phyloP scores from a whole-genome alignment of 148 eudicot species.

The Tetragonia tetragonoides region DNA sequence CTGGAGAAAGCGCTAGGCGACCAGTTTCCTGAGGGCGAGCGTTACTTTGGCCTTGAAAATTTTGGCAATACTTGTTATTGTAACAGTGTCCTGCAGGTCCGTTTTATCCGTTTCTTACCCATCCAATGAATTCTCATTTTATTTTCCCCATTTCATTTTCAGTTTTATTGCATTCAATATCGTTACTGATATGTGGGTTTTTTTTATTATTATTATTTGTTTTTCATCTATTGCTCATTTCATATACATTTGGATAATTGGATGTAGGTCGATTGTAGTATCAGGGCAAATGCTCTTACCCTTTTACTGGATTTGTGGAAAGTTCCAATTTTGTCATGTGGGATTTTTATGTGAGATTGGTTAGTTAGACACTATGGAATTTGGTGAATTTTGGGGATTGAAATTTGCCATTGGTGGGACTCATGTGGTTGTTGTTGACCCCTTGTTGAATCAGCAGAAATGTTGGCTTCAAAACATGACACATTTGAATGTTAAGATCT shows the following conservation, averaged over 20 bases:
- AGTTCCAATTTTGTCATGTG: slow-evolving; percentile 1
- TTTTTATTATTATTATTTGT: too few species aligned
- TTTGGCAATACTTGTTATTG: slow-evolving; percentile 92
- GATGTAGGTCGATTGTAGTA: not conserved
- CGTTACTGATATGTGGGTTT: not conserved
- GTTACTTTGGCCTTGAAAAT: slow-evolving; percentile 81
- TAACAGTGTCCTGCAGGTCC: slow-evolving; percentile 79
- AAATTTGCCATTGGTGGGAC: not conserved
- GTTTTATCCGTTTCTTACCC: not conserved
- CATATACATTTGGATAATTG: not conserved
- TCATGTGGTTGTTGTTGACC: not conserved
- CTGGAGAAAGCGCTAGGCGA: slow-evolving; percentile 91
- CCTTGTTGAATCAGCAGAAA: too few species aligned
- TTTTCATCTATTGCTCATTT: too few species aligned
- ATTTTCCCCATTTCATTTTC: not conserved
- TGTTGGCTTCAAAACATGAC: too few species aligned
- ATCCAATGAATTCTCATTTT: not conserved
- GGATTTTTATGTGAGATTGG: not conserved
- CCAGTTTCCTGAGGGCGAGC: slow-evolving; percentile 89
- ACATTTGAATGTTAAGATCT: not conserved
- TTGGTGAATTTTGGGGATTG: not conserved
- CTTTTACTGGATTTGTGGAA: slow-evolving; percentile 15
- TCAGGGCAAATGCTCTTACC: not conserved
- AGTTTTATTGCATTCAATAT: not conserved
- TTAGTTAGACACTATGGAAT: not conserved